These are phyloP conservation scores for Debaryomyces udenii DNA, from an alignment of 1,139 yeast species.

Conservation along the genomic window DNA sequence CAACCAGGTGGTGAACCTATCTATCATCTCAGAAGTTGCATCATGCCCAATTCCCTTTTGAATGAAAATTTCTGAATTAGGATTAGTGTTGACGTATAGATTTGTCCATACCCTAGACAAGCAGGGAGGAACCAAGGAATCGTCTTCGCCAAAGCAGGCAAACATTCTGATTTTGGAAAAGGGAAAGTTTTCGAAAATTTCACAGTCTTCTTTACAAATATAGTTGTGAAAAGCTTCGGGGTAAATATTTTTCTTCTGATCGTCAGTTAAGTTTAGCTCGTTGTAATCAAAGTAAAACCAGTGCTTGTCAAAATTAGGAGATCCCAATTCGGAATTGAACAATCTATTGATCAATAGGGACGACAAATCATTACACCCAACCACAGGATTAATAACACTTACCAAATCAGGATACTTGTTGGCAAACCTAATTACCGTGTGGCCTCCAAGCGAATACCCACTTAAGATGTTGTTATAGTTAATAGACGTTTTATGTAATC, in stretches of 20 bases:
- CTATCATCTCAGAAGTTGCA: conserved; percentile 40
- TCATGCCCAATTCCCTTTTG: conserved; percentile 43
- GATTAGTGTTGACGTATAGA: conserved; percentile 32
- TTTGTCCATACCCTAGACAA: conserved; percentile 41
- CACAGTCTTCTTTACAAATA: conserved; percentile 31
- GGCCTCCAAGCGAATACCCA: conserved; percentile 68
- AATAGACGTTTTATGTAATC: conserved; percentile 23
- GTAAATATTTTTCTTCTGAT: conserved; percentile 28
- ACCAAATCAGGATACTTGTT: conserved; percentile 40
- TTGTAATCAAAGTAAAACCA: conserved; percentile 37
- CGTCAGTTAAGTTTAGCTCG: conserved; percentile 36
- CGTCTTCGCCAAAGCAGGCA: conserved; percentile 43
- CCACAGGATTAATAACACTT: conserved; percentile 46
- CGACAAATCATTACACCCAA: conserved; percentile 50
- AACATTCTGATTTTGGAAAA: conserved; percentile 35
- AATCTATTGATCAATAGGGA: conserved; percentile 47
- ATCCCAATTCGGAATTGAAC: conserved; percentile 20
- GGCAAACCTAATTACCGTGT: conserved; percentile 54
- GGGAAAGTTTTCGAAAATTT: conserved; percentile 41
- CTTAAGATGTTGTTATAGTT: conserved; percentile 40
- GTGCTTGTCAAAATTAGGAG: conserved; percentile 28
- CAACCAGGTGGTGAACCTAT: conserved; percentile 38
- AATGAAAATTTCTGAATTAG: conserved; percentile 25
- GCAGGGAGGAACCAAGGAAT: conserved; percentile 40
- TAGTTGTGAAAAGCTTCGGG: conserved; percentile 43